A percentile compares a stretch with the other conserved stretches of the same genome.
phyloP scores from a whole-genome alignment of 202 grass and related monocot species.

The Eragrostis tef region DNA sequence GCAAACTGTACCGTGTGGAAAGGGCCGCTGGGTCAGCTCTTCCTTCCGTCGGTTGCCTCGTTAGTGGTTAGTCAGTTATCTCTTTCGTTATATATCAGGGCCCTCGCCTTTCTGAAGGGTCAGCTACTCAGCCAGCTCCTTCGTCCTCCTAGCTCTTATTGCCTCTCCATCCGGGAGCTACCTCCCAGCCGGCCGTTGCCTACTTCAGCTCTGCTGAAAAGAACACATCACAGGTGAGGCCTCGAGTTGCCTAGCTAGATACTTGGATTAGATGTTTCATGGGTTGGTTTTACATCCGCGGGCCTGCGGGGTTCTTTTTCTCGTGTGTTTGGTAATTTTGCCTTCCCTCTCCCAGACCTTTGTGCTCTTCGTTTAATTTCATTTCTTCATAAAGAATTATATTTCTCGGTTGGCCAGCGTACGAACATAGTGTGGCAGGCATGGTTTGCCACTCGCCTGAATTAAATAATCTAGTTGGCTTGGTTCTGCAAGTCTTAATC shows the following conservation, averaged over 20 bases:
- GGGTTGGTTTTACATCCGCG: too few relatives aligned
- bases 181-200: not conserved
- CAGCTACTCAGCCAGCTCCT: conserved; percentile 9
- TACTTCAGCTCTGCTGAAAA: not conserved
- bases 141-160: not conserved
- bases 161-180: not conserved
- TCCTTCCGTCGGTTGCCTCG: not conserved
- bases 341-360: not conserved
- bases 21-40: conserved; percentile 34
- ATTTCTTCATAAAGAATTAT: too few relatives aligned
- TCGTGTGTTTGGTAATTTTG: too few relatives aligned
- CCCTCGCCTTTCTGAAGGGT: conserved; percentile 7
- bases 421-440: not conserved
- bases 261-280: not conserved
- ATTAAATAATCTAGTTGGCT: not conserved
- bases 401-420: too few relatives aligned
- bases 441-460: not conserved
- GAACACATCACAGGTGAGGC: conserved; percentile 27
- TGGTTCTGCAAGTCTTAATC: not conserved
- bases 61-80: not conserved
- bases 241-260: not conserved
- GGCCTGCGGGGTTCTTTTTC: not conserved
- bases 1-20: conserved; percentile 25
- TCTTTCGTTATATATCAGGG: conserved; percentile 40
- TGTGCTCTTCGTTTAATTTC: not conserved